phyloP scores from a whole-genome alignment of 2,329 filamentous ascomycete species.

The Neopestalotiopsis sp. region DNA sequence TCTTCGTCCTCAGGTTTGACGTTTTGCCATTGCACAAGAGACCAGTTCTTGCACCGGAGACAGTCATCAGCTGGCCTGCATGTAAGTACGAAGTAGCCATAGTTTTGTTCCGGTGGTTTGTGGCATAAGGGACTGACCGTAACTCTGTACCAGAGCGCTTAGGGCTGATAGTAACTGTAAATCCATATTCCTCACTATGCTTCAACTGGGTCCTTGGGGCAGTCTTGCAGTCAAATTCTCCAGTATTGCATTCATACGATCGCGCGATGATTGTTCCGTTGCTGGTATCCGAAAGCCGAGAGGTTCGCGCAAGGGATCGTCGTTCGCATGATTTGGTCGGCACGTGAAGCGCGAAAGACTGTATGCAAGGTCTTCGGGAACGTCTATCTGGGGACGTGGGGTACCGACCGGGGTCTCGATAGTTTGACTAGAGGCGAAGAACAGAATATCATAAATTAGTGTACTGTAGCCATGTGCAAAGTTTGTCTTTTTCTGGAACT shows the following conservation, averaged over 20 bases:
- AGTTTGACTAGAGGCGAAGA: background rate
- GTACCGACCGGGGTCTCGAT: background rate
- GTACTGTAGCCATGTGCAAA: background rate
- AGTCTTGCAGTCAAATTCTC: background rate
- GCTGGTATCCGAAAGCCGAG: background rate
- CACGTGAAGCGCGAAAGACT: background rate
- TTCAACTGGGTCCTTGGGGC: background rate
- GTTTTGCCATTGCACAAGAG: background rate
- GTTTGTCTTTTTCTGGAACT: background rate
- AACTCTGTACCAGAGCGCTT: background rate
- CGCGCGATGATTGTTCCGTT: background rate
- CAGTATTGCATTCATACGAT: background rate
- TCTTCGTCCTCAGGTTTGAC: background rate
- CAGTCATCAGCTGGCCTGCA: background rate
- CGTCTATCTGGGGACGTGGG: background rate
- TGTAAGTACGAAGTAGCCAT: background rate
- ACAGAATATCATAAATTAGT: conserved; percentile 1
- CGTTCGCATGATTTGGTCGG: background rate
- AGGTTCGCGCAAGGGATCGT: background rate
- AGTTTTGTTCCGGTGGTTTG: background rate
- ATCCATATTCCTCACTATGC: background rate
- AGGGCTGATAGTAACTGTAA: no score
- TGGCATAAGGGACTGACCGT: background rate
- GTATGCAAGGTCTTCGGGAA: conserved; percentile 10
- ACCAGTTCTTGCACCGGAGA: background rate